Conservation (phyloP, 768 basidiomycete species). For the Boletellus sp. region DNA sequence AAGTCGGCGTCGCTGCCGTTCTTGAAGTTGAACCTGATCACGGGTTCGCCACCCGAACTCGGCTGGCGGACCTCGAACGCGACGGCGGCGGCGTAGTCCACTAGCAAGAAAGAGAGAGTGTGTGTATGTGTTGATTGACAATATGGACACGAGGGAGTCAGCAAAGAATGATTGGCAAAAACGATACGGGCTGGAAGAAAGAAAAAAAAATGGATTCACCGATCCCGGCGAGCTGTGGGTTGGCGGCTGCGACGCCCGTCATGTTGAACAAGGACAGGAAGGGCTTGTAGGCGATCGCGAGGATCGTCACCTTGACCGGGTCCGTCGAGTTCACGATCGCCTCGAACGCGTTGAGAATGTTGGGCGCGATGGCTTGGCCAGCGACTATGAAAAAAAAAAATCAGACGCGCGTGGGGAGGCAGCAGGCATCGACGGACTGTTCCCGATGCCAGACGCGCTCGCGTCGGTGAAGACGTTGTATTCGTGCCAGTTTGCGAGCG, state of each 20-base stretch:
- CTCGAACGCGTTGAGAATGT: constrained; percentile 51
- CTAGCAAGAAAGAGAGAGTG: constrained; percentile 39
- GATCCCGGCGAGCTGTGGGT: constrained; percentile 54
- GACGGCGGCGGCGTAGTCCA: constrained; percentile 57
- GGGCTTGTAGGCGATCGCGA: constrained; percentile 71
- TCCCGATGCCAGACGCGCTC: constrained; percentile 56
- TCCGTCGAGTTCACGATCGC: constrained; percentile 48
- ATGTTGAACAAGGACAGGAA: constrained; percentile 77
- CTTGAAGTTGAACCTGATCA: constrained; percentile 65
- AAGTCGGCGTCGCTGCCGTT: constrained; percentile 57
- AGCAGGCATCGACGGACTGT: constrained; percentile 40
- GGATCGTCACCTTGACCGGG: constrained; percentile 55
- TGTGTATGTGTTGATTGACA: background rate
- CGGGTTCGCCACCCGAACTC: constrained; percentile 41
- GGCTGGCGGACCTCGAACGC: constrained; percentile 59
- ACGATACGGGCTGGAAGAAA: background rate
- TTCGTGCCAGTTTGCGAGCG: constrained; percentile 72
- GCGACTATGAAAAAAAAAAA: constrained; percentile 44
- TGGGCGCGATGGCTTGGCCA: constrained; percentile 59
- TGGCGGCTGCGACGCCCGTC: constrained; percentile 51
- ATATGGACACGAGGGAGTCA: background rate
- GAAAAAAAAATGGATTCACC: constrained; percentile 40
- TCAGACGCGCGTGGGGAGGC: background rate
- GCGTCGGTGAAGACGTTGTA: constrained; percentile 60
- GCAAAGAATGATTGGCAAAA: no score